Percentiles rank a stretch among this genome's conserved stretches.
These are phyloP conservation scores for Aspergillus taichungensis DNA, from an alignment of 495 filamentous ascomycete genomes.

Conservation along the genomic window DNA sequence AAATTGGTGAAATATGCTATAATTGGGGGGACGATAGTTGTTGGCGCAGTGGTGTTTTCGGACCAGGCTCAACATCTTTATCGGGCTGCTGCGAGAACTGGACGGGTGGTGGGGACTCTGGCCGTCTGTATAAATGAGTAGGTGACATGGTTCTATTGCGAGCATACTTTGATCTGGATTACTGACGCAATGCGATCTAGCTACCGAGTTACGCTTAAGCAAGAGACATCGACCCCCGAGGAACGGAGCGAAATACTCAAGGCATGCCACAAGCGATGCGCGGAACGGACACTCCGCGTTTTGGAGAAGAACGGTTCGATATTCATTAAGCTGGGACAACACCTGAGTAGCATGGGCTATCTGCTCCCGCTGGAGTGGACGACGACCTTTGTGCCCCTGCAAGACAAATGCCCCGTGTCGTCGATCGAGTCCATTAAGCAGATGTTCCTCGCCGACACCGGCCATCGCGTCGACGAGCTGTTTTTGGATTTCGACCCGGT, in stretches of 20 bases:
- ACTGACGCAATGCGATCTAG: conserved; percentile 28
- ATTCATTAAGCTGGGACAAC: conserved; percentile 96
- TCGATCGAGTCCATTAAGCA: conserved; percentile 78
- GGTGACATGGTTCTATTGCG: conserved; percentile 19
- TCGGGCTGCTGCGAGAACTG: conserved; percentile 64
- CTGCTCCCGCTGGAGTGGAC: conserved; percentile 92
- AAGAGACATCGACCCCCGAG: conserved; percentile 47
- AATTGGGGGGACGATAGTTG: conserved; percentile 43
- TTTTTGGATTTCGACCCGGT: conserved; percentile 72
- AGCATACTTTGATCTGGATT: background rate
- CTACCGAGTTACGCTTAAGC: conserved; percentile 73
- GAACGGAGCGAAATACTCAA: conserved; percentile 60
- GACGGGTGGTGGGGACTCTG: conserved; percentile 68
- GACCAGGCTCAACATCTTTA: conserved; percentile 68
- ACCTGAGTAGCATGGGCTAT: conserved; percentile 95
- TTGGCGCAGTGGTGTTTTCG: conserved; percentile 55
- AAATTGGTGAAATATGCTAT: conserved; percentile 38
- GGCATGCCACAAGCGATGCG: conserved; percentile 88
- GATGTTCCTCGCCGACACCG: conserved; percentile 82
- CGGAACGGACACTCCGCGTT: conserved; percentile 73
- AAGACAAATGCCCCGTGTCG: conserved; percentile 92
- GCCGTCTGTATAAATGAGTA: conserved; percentile 87
- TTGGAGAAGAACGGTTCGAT: conserved; percentile 94
- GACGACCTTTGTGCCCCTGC: conserved; percentile 87
- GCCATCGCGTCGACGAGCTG: conserved; percentile 64